Base-by-base conservation (phyloP, 2,329 filamentous ascomycete genomes). In the Ilyonectria destructans region DNA sequence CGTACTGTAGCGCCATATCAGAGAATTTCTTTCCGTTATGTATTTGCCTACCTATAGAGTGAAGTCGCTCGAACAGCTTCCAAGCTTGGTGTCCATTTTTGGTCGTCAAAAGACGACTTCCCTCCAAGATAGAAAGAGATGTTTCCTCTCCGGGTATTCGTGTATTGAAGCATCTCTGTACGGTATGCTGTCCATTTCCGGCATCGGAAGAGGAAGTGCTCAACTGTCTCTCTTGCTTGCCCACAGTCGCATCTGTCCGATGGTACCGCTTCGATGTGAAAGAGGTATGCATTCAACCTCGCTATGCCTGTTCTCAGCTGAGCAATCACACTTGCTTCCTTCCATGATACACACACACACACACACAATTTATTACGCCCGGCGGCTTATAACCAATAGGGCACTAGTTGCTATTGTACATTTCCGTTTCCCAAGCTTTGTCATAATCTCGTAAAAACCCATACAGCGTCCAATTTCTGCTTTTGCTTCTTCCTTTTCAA, bases 261-360 rank as follows among this genome's bases (percentile, higher is more conserved):
- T 5, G 15, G 17, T 43, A 5, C 17, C 17, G 37, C 37, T 43
- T 43, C 17, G 9, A 15, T n/a, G 5, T n/a, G 37, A 5, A 43
- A 15, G 2, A 43, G 37, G 37, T 43, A 43, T 35, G 31, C 62
- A 29, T 73, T 74, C 15, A 74, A 60, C 55, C 71, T 67, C 2
- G 52, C 56, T 43, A 75, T 71, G 29, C 68, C 63, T 31, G 64
- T 75, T 35, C 71, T 62, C 1, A 75, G 70, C 60, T 74, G 46
- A 9, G 63, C 67, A 8, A 68, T 46, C 46, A 72, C 62, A 19
- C 62, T 72, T 9, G 70, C 68, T 37, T 75, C 70, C 26, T 64
- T 72, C 61, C 48, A 68, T 26, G 61, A 63, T 52, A 23, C 21
- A 23, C 21, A 23, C 21, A 23, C 21, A 23, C 21, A 23, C 21